Conservation (phyloP, 1,284 basidiomycete species). For the Taiwanofungus camphoratus region DNA sequence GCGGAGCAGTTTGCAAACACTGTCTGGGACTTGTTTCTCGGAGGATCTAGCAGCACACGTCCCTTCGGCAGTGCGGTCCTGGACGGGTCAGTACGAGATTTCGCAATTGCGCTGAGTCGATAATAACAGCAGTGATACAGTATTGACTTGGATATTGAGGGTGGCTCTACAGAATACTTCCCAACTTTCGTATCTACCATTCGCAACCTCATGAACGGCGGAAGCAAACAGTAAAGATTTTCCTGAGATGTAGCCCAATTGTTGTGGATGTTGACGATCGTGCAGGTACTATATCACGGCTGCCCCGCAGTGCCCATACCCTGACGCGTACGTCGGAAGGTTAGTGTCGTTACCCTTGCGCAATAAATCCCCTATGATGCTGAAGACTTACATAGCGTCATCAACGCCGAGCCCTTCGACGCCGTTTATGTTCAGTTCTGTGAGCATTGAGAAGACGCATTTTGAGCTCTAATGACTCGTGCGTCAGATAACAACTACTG, state of each 20-base stretch:
- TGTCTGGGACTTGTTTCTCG: conserved; percentile 65
- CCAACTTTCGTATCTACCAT: conserved; percentile 50
- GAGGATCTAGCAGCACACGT: conserved; percentile 46
- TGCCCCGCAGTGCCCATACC: conserved; percentile 65
- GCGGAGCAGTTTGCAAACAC: conserved; percentile 48
- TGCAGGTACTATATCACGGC: conserved; percentile 55
- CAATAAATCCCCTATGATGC: background rate
- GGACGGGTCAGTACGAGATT: conserved; percentile 44
- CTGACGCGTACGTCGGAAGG: conserved; percentile 50
- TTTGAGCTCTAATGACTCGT: background rate
- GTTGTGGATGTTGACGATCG: background rate
- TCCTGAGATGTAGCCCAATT: background rate
- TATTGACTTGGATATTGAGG: conserved; percentile 64
- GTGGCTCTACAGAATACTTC: conserved; percentile 44
- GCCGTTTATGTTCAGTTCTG: conserved; percentile 61
- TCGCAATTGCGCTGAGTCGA: background rate
- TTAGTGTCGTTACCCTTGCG: conserved; percentile 7
- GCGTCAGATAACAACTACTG: conserved; percentile 55
- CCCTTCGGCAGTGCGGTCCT: conserved; percentile 61
- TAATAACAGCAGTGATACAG: conserved; percentile 25
- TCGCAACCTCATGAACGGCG: conserved; percentile 39
- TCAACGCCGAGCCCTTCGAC: conserved; percentile 54
- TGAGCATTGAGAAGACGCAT: conserved; percentile 17
- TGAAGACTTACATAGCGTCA: conserved; percentile 25
- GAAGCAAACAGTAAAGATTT: conserved; percentile 41